These are phyloP conservation scores for Ophiorrhiza pumila DNA, from an alignment of 257 asterid genomes.

Conservation along the genomic window DNA sequence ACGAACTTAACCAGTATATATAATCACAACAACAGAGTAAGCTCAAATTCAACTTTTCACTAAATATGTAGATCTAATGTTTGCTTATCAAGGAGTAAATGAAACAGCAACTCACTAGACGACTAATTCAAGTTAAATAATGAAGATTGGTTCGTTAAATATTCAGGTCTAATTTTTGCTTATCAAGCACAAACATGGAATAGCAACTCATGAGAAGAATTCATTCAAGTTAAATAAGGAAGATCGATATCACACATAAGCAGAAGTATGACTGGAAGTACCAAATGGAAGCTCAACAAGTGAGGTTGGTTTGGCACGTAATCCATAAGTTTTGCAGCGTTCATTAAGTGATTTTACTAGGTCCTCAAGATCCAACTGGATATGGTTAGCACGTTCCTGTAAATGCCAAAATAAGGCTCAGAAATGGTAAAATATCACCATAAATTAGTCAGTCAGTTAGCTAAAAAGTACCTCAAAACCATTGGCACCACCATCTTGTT, in stretches of 20 bases:
- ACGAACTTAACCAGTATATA: background rate
- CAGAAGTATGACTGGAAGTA: conserved; percentile 27
- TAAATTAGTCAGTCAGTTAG: conserved; percentile 13
- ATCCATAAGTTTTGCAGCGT: conserved; percentile 93
- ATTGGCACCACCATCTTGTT: conserved; percentile 64
- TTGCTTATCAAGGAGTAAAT: background rate
- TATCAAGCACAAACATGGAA: background rate
- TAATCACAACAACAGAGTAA: background rate
- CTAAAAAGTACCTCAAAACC: conserved; percentile 56
- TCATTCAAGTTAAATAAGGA: background rate
- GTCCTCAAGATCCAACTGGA: conserved; percentile 80
- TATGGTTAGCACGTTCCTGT: conserved; percentile 70
- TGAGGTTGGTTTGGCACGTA: conserved; percentile 85
- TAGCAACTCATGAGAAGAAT: background rate
- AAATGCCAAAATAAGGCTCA: conserved; percentile 23
- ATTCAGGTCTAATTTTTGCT: background rate
- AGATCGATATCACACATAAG: conserved; percentile 1
- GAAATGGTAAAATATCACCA: conserved; percentile 22
- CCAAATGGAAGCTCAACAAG: conserved; percentile 91
- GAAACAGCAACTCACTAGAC: background rate
- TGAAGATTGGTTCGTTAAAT: background rate
- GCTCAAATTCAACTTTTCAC: background rate
- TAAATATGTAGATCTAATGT: background rate
- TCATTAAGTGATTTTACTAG: conserved; percentile 77
- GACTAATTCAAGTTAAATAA: background rate